A percentile compares a stretch with the other conserved stretches of the same genome.
Evolutionary conservation across 139 green algal species (phyloP).

Genomic region (Mesostigma viride): DNA sequence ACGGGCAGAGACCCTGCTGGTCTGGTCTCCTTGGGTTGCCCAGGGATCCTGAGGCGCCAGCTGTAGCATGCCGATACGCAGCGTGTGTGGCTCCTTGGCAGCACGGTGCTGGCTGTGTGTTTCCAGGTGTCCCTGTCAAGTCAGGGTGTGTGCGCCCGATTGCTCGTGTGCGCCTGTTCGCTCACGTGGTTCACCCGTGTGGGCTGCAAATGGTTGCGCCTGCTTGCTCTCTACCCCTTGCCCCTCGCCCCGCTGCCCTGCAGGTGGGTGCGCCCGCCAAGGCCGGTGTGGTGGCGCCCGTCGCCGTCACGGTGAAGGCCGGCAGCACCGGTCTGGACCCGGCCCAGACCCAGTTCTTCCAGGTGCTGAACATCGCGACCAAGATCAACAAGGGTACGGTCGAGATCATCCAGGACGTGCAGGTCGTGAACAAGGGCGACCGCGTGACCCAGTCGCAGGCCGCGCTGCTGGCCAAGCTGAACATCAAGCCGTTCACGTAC

Average conservation of each 20-base stretch:
- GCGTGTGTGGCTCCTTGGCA: too few species aligned
- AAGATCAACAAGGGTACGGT: constrained; percentile 99
- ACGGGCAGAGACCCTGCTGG: too few species aligned
- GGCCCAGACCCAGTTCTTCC: constrained; percentile 98
- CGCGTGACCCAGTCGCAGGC: constrained; percentile 81
- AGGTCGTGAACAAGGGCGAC: constrained; percentile 58
- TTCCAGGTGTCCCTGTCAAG: too few species aligned
- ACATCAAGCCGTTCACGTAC: constrained; percentile 97
- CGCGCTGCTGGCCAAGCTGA: constrained; percentile 94
- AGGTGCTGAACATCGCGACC: constrained; percentile 97
- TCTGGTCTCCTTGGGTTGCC: too few species aligned
- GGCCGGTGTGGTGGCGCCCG: constrained; percentile 77
- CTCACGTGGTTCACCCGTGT: too few species aligned
- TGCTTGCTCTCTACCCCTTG: not conserved
- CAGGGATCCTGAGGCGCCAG: too few species aligned
- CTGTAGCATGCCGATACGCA: too few species aligned
- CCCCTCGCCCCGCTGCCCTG: not conserved
- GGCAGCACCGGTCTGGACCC: constrained; percentile 94
- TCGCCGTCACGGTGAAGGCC: constrained; percentile 73
- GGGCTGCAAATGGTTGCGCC: too few species aligned
- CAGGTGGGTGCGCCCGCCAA: constrained; percentile 64
- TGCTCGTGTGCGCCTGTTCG: too few species aligned
- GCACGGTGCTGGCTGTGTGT: too few species aligned
- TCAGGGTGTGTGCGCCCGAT: too few species aligned
- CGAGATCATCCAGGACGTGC: constrained; percentile 84